Evolutionary conservation across 139 green algal species (phyloP).

Genomic region (Helicosporidium sp.): DNA sequence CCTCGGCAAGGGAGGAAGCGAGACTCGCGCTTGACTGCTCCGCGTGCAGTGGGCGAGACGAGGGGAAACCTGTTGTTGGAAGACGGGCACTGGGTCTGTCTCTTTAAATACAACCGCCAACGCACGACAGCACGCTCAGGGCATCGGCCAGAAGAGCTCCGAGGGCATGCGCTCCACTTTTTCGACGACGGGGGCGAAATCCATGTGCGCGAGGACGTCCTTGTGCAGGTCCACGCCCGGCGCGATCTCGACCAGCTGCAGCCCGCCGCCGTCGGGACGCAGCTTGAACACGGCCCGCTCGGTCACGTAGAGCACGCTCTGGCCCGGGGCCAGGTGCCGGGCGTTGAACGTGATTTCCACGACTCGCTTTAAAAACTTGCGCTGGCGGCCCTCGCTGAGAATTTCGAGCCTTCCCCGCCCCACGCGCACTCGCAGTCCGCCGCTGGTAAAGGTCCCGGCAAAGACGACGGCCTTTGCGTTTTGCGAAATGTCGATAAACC

Average conservation of each 20-base stretch:
- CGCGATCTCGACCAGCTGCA: slow-evolving; percentile 27
- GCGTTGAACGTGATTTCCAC: slow-evolving; percentile 21
- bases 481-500: slow-evolving; percentile 34
- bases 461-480: slow-evolving; percentile 24
- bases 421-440: slow-evolving; percentile 18
- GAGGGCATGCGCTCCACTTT: slow-evolving; percentile 3
- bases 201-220: slow-evolving; percentile 24
- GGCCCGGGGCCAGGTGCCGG: neutral
- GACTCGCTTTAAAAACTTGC: slow-evolving; percentile 18
- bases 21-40: neutral
- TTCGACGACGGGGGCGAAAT: slow-evolving; percentile 12
- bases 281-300: slow-evolving; percentile 24
- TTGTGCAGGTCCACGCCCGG: slow-evolving; percentile 22
- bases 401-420: slow-evolving; percentile 10
- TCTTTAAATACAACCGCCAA: neutral
- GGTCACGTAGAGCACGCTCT: slow-evolving; percentile 22
- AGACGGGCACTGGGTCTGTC: neutral
- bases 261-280: neutral
- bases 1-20: too few relatives aligned
- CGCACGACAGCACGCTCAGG: neutral
- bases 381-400: slow-evolving; percentile 9
- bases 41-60: neutral
- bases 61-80: neutral
- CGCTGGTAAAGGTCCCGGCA: slow-evolving; percentile 24
- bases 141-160: neutral